Conservation (phyloP, 2,329 filamentous ascomycete genomes). For the Alternaria rosae region DNA sequence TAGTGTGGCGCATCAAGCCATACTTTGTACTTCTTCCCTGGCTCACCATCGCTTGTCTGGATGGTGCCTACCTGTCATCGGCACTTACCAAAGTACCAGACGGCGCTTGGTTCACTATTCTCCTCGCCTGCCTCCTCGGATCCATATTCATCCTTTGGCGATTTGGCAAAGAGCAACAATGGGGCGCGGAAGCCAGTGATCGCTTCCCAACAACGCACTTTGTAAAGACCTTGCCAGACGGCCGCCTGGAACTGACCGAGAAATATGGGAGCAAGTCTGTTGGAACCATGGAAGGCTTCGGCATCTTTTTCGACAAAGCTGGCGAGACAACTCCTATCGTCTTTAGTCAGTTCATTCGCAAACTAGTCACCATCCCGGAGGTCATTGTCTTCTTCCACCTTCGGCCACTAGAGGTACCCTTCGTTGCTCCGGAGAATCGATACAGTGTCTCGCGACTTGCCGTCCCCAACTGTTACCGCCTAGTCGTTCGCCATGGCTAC, state of each 20-base stretch:
- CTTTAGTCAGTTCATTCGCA: conserved; percentile 76
- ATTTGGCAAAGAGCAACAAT: conserved; percentile 80
- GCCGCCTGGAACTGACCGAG: conserved; percentile 49
- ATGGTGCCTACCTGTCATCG: conserved; percentile 74
- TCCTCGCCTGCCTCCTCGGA: conserved; percentile 68
- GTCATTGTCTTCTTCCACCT: conserved; percentile 79
- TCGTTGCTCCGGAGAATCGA: conserved; percentile 52
- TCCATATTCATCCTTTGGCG: conserved; percentile 76
- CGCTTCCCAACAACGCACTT: conserved; percentile 57
- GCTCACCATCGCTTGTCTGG: conserved; percentile 69
- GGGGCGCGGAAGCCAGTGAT: conserved; percentile 72
- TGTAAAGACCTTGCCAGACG: conserved; percentile 45
- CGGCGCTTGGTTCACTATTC: conserved; percentile 80
- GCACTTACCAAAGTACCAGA: conserved; percentile 75
- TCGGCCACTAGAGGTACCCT: conserved; percentile 66
- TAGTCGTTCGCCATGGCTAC: conserved; percentile 75
- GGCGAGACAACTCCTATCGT: conserved; percentile 70
- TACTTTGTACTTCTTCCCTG: conserved; percentile 68
- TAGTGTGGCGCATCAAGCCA: conserved; percentile 73
- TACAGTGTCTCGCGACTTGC: conserved; percentile 57
- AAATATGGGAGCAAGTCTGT: conserved; percentile 46
- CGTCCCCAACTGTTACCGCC: conserved; percentile 70
- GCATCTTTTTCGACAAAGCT: conserved; percentile 81
- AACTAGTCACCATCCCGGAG: conserved; percentile 72
- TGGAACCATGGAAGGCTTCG: conserved; percentile 62